These are phyloP conservation scores for Luzula sylvatica DNA, from an alignment of 176 grass and related monocot genomes.

Conservation along the genomic window DNA sequence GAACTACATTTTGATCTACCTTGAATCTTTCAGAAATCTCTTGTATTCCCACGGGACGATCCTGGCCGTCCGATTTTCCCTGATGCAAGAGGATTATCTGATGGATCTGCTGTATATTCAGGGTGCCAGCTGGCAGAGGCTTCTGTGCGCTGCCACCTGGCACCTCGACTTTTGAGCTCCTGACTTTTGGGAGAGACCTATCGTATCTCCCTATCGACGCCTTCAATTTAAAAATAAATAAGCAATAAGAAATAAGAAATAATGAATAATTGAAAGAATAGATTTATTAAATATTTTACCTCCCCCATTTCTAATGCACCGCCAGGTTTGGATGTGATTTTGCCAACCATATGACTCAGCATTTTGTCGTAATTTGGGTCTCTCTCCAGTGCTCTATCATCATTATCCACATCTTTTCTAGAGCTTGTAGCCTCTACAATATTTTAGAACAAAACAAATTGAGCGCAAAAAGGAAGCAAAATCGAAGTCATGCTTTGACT, in stretches of 20 bases:
- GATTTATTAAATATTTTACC: constrained; percentile 32
- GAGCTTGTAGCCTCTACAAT: constrained; percentile 28
- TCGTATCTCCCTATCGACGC: constrained; percentile 18
- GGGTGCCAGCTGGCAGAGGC: constrained; percentile 12
- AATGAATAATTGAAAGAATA: background rate
- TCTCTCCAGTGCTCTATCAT: constrained; percentile 37
- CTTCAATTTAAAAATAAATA: background rate
- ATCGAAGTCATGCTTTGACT: background rate
- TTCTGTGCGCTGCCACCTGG: background rate
- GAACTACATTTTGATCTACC: constrained; percentile 4
- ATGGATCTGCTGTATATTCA: constrained; percentile 13
- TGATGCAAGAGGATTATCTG: constrained; percentile 24
- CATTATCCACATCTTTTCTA: constrained; percentile 23
- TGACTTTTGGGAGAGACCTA: constrained; percentile 10
- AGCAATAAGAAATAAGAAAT: too few relatives aligned
- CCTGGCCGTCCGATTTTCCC: constrained; percentile 6
- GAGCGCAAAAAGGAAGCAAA: background rate
- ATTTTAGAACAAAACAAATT: constrained; percentile 6
- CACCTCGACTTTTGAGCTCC: constrained; percentile 6
- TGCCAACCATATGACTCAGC: constrained; percentile 86
- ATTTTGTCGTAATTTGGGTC: constrained; percentile 89
- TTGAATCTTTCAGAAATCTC: constrained; percentile 17
- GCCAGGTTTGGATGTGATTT: constrained; percentile 78
- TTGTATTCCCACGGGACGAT: background rate
- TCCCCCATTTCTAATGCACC: constrained; percentile 90